Percentiles rank a stretch among this genome's conserved stretches.
Evolutionary conservation across 441 rosid species (phyloP).

Genomic region (Lepidium campestre): DNA sequence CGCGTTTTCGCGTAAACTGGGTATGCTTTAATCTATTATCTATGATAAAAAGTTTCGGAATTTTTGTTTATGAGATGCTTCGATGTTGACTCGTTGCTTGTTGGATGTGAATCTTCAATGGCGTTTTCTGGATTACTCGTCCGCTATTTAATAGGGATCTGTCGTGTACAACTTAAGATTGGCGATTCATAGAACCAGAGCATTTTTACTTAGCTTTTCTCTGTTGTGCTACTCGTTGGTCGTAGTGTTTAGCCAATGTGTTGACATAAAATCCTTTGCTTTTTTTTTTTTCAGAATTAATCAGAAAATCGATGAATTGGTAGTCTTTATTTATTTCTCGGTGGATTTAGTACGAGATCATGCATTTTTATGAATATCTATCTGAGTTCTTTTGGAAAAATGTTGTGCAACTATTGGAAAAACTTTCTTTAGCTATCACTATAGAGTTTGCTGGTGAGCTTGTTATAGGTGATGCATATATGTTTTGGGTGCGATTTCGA

Average conservation of each 20-base stretch:
- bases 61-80: not conserved
- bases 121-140: not conserved
- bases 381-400: not conserved
- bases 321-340: not conserved
- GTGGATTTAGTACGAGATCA: not conserved
- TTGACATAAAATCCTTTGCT: not conserved
- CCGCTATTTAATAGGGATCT: not conserved
- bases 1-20: slow-evolving; percentile 2
- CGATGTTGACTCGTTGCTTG: not conserved
- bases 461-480: not conserved
- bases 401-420: not conserved
- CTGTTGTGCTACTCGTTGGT: not conserved
- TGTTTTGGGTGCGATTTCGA: not conserved
- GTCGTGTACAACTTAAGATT: not conserved
- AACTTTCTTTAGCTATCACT: not conserved
- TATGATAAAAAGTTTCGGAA: not conserved
- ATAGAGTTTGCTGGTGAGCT: not conserved
- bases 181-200: not conserved
- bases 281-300: not conserved
- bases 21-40: slow-evolving; percentile 9
- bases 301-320: not conserved
- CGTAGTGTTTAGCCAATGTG: not conserved
- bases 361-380: not conserved
- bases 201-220: not conserved
- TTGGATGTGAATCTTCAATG: not conserved